phyloP scores from a whole-genome alignment of 2,329 filamentous ascomycete species.

The Talaromyces sp. region DNA sequence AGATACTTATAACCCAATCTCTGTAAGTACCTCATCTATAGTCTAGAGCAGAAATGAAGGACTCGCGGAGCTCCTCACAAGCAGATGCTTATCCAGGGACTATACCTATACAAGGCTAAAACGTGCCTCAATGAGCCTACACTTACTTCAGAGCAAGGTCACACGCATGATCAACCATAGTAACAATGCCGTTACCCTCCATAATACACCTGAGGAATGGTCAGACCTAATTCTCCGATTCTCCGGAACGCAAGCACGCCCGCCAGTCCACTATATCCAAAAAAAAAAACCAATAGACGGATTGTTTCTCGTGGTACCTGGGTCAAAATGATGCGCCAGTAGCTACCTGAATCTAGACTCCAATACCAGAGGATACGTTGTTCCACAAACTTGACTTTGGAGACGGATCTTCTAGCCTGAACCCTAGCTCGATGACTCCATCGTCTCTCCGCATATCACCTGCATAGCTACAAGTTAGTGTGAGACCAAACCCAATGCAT shows the following conservation, averaged over 20 bases:
- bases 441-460: not conserved
- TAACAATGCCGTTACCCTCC: not conserved
- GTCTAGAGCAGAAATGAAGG: not conserved
- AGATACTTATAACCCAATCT: not conserved
- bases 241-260: constrained; percentile 2
- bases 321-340: not conserved
- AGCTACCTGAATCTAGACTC: not conserved
- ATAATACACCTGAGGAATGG: not conserved
- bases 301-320: not conserved
- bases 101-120: not conserved
- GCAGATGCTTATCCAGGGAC: no score
- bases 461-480: not conserved
- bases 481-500: not conserved
- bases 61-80: no score
- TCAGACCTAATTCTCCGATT: constrained; percentile 9
- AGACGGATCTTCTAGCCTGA: not conserved
- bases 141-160: not conserved
- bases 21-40: not conserved
- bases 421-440: not conserved
- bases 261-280: not conserved
- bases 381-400: not conserved
- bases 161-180: not conserved
- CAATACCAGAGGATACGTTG: not conserved
- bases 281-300: not conserved
- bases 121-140: not conserved